A percentile compares a stretch with the other conserved stretches of the same genome.
These are phyloP conservation scores for Lactarius hatsudake DNA, from an alignment of 768 basidiomycete genomes.

Conservation along the genomic window DNA sequence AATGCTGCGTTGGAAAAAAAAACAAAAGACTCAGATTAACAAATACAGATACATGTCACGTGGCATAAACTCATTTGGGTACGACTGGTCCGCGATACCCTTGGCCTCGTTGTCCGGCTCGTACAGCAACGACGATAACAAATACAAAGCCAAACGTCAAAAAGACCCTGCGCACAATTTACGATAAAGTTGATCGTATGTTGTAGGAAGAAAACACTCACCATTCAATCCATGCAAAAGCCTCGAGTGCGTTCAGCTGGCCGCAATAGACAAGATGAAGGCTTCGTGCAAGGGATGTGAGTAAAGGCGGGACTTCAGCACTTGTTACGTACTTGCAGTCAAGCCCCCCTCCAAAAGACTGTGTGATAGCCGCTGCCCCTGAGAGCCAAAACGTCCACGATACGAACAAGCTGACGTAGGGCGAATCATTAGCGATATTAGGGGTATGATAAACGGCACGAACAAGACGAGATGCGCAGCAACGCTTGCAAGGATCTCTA, in stretches of 20 bases:
- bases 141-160: slow-evolving; percentile 19
- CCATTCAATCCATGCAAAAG: slow-evolving; percentile 29
- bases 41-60: background rate
- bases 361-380: slow-evolving; percentile 26
- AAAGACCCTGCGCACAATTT: slow-evolving; percentile 19
- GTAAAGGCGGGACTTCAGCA: background rate
- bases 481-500: slow-evolving; percentile 11
- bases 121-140: slow-evolving; percentile 19
- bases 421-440: background rate
- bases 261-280: slow-evolving; percentile 19
- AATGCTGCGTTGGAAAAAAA: background rate
- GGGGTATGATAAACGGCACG: background rate
- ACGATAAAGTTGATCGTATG: background rate
- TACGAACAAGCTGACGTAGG: slow-evolving; percentile 19
- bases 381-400: slow-evolving; percentile 30
- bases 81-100: slow-evolving; percentile 19
- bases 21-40: background rate
- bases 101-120: slow-evolving; percentile 14
- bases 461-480: slow-evolving; percentile 25
- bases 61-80: background rate
- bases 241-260: slow-evolving; percentile 25
- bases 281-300: slow-evolving; percentile 3
- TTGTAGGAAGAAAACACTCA: background rate
- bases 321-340: slow-evolving; percentile 22
- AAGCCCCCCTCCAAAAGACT: slow-evolving; percentile 13